Evolutionary conservation across 2,329 filamentous ascomycete genomes (phyloP).

Genomic region (Alternaria novae-zelandiae): DNA sequence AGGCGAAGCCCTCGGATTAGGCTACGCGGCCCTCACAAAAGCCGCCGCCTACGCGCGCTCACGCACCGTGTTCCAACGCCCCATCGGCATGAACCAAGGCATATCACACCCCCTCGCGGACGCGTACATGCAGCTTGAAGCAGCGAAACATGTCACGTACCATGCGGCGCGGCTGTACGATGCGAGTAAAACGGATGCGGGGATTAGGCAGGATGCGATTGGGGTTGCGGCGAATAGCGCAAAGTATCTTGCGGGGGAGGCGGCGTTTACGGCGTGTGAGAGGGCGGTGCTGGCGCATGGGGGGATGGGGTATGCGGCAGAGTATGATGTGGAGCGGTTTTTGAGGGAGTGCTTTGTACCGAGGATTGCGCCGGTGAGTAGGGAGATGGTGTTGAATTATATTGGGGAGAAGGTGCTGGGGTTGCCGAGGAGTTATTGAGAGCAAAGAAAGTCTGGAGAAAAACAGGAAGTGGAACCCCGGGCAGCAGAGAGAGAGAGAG

Average conservation of each 20-base stretch:
- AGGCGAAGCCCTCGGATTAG: constrained; percentile 79
- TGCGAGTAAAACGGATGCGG: constrained; percentile 41
- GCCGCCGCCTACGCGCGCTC: constrained; percentile 57
- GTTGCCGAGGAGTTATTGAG: constrained; percentile 70
- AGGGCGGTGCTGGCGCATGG: constrained; percentile 63
- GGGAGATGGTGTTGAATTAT: constrained; percentile 79
- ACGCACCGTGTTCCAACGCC: constrained; percentile 61
- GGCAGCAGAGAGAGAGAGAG: too few species aligned
- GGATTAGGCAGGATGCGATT: constrained; percentile 47
- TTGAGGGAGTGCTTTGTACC: constrained; percentile 66
- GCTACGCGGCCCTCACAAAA: constrained; percentile 66
- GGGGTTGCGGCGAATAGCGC: constrained; percentile 64
- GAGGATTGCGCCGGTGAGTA: constrained; percentile 64
- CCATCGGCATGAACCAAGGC: constrained; percentile 66
- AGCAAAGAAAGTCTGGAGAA: too few species aligned
- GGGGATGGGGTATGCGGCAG: constrained; percentile 69
- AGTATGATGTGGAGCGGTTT: constrained; percentile 68
- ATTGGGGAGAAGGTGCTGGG: constrained; percentile 71
- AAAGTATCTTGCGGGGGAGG: constrained; percentile 66
- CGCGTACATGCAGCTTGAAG: constrained; percentile 67
- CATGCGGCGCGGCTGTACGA: constrained; percentile 67
- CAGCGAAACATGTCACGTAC: constrained; percentile 66
- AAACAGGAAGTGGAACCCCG: too few species aligned
- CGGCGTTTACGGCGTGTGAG: constrained; percentile 66
- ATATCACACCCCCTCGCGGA: constrained; percentile 65